These are phyloP conservation scores for Myriangium duriaei DNA, from an alignment of 2,329 filamentous ascomycete genomes.

Conservation along the genomic window DNA sequence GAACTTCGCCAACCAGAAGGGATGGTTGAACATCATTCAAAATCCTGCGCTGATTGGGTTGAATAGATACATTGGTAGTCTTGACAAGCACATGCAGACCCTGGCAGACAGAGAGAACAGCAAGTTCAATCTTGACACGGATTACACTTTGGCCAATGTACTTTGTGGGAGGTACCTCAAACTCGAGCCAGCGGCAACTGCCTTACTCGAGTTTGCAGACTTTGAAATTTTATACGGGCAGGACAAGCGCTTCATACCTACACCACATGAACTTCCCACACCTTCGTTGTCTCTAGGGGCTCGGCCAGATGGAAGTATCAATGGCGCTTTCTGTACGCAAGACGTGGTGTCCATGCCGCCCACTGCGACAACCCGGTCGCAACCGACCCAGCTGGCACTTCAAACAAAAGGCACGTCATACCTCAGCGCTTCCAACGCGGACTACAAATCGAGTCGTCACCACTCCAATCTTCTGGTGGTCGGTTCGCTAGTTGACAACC, in stretches of 20 bases:
- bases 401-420: slow-evolving; percentile 40
- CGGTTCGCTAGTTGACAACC: slow-evolving; percentile 38
- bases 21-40: slow-evolving; percentile 25
- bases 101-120: slow-evolving; percentile 26
- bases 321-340: no score
- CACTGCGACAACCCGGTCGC: not conserved
- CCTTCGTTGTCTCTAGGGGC: not conserved
- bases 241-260: slow-evolving; percentile 13
- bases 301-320: slow-evolving; percentile 19
- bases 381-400: slow-evolving; percentile 22
- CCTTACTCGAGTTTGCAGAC: slow-evolving; percentile 26
- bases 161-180: slow-evolving; percentile 34
- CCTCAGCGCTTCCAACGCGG: slow-evolving; percentile 23
- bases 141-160: slow-evolving; percentile 32
- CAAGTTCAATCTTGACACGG: slow-evolving; percentile 29
- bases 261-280: not conserved
- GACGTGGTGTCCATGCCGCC: slow-evolving; percentile 19
- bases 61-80: slow-evolving; percentile 30
- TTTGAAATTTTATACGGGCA: slow-evolving; percentile 26
- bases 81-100: slow-evolving; percentile 31
- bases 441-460: slow-evolving; percentile 14
- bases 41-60: slow-evolving; percentile 31
- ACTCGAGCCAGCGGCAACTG: slow-evolving; percentile 30
- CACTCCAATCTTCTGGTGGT: slow-evolving; percentile 32
- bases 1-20: slow-evolving; percentile 24